These are phyloP conservation scores for Carex kokanica DNA, from an alignment of 176 grass and related monocot genomes.

Conservation along the genomic window DNA sequence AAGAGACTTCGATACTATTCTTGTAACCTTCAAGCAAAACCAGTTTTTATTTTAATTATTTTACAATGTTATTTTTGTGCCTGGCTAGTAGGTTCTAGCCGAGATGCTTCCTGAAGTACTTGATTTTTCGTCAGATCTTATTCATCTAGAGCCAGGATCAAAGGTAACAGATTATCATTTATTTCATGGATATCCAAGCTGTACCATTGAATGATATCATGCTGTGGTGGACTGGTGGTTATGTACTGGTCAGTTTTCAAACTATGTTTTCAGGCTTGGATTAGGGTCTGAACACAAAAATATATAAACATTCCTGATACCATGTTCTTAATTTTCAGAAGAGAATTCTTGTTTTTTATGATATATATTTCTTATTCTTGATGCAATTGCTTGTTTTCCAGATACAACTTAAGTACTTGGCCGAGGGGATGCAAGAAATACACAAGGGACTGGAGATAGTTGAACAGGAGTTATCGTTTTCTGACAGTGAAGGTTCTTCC, in stretches of 20 bases:
- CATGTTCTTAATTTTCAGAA: background rate
- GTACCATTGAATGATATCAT: background rate
- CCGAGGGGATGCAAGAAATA: conserved; percentile 94
- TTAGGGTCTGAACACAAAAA: conserved; percentile 18
- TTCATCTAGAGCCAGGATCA: conserved; percentile 71
- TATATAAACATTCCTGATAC: background rate
- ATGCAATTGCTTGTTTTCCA: conserved; percentile 30
- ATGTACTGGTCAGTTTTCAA: background rate
- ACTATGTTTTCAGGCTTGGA: conserved; percentile 2
- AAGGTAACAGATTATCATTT: conserved; percentile 54
- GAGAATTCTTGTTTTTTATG: background rate
- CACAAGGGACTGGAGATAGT: conserved; percentile 76
- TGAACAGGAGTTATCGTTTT: conserved; percentile 72
- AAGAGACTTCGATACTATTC: background rate
- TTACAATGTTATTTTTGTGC: background rate
- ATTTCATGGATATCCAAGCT: background rate
- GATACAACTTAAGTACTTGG: conserved; percentile 86
- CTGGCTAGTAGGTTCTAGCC: conserved; percentile 54
- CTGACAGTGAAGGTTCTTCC: conserved; percentile 62
- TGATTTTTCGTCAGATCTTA: conserved; percentile 79
- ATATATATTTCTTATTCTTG: background rate
- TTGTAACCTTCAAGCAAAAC: background rate
- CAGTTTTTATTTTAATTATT: background rate
- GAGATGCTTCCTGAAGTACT: conserved; percentile 96
- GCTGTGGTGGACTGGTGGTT: background rate